These are phyloP conservation scores for Stachybotrys elegans DNA, from an alignment of 2,329 filamentous ascomycete genomes.

Conservation along the genomic window DNA sequence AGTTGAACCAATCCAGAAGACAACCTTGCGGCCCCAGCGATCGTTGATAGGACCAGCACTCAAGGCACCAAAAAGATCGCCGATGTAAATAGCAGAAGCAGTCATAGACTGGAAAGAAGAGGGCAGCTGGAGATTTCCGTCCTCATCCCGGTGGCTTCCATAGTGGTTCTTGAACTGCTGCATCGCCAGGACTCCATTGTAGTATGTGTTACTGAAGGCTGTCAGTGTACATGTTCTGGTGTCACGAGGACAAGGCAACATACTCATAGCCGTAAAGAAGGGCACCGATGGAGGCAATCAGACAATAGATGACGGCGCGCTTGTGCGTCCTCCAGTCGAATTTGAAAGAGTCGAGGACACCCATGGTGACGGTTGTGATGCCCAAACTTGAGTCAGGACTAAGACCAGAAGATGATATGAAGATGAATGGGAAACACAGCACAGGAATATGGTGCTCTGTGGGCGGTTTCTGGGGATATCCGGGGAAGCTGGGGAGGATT, in stretches of 20 bases:
- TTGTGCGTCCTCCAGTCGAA: conserved; percentile 9
- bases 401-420: conserved; percentile 2
- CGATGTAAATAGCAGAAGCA: conserved; percentile 32
- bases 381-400: conserved; percentile 2
- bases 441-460: conserved; percentile 1
- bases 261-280: conserved; percentile 14
- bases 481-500: conserved; percentile 8
- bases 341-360: conserved; percentile 4
- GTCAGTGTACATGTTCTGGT: conserved; percentile 1
- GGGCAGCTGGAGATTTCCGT: conserved; percentile 15
- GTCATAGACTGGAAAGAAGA: conserved; percentile 25
- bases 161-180: conserved; percentile 20
- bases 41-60: conserved; percentile 30
- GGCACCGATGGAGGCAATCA: conserved; percentile 16
- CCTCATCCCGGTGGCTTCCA: conserved; percentile 11
- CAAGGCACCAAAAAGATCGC: conserved; percentile 30
- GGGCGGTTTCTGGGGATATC: conserved; percentile 7
- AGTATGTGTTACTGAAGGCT: conserved; percentile 14
- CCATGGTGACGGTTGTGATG: conserved; percentile 7
- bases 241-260: conserved; percentile 1
- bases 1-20: conserved; percentile 26
- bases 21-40: conserved; percentile 24
- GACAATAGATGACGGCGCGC: conserved; percentile 24
- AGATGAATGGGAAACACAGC: conserved; percentile 2
- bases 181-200: conserved; percentile 21